Conservation (phyloP, 768 basidiomycete genomes). For the Lactifluus volemus region DNA sequence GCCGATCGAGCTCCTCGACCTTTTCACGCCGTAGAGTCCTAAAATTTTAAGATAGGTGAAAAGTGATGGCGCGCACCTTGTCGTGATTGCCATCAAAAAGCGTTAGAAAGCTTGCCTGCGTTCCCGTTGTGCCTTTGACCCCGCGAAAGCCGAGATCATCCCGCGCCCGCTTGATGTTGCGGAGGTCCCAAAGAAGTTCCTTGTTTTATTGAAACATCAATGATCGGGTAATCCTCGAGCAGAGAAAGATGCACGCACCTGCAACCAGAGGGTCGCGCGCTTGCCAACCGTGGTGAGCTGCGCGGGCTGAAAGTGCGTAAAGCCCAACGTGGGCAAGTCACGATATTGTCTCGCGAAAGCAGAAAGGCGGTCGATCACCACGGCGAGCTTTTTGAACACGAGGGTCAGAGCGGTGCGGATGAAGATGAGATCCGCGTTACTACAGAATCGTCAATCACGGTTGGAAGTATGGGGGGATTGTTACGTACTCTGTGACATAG, state of each 20-base stretch:
- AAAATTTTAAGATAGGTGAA: not conserved
- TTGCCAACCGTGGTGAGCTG: constrained; percentile 98
- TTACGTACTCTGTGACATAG: constrained; percentile 91
- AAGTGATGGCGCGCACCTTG: constrained; percentile 43
- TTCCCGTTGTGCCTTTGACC: constrained; percentile 99
- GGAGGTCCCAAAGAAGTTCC: constrained; percentile 94
- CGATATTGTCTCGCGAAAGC: constrained; percentile 78
- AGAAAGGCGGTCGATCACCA: constrained; percentile 84
- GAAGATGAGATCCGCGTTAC: constrained; percentile 98
- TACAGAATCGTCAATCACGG: constrained; percentile 25
- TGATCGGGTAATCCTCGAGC: not conserved
- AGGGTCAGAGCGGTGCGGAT: constrained; percentile 78
- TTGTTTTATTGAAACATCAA: constrained; percentile 23
- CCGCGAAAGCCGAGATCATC: constrained; percentile 95
- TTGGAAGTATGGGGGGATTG: not conserved
- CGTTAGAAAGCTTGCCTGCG: constrained; percentile 91
- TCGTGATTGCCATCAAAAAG: constrained; percentile 93
- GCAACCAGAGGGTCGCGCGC: constrained; percentile 93
- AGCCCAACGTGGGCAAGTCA: constrained; percentile 88
- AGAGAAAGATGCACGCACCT: constrained; percentile 44
- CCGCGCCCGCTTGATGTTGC: constrained; percentile 83
- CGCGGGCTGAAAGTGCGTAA: constrained; percentile 98
- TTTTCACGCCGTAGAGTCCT: constrained; percentile 20
- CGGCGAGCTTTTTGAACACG: constrained; percentile 79
- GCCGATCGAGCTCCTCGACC: constrained; percentile 83